Percentiles rank a stretch among this genome's conserved stretches.
phyloP scores from a whole-genome alignment of 2,329 filamentous ascomycete species.

The Fusarium denticulatum region DNA sequence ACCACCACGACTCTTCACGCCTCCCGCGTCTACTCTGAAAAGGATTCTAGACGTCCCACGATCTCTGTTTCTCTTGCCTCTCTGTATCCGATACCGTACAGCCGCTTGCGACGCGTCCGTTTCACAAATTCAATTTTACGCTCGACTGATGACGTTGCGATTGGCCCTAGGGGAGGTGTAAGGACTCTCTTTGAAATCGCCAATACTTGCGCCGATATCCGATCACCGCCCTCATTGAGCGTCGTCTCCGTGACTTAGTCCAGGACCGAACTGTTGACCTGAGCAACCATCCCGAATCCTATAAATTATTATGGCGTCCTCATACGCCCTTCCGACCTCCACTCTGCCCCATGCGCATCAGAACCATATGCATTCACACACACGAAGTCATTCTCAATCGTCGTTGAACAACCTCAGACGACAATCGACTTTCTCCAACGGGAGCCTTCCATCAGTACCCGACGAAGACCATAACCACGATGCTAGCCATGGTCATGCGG shows the following conservation, averaged over 20 bases:
- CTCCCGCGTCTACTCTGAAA: slow-evolving; percentile 21
- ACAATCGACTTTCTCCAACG: slow-evolving; percentile 47
- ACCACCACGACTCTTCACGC: slow-evolving; percentile 31
- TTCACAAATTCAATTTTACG: slow-evolving; percentile 7
- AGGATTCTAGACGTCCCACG: slow-evolving; percentile 35
- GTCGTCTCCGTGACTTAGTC: neutral
- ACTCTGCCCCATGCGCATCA: slow-evolving; percentile 60
- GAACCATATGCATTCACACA: slow-evolving; percentile 53
- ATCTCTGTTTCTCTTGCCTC: slow-evolving; percentile 11
- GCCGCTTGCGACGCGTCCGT: slow-evolving; percentile 15
- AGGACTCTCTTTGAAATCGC: slow-evolving; percentile 29
- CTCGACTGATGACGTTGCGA: slow-evolving; percentile 42
- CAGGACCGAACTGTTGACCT: slow-evolving; percentile 8
- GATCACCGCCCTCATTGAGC: slow-evolving; percentile 16
- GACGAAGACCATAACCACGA: slow-evolving; percentile 48
- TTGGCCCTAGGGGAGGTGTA: slow-evolving; percentile 35
- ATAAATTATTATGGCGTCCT: slow-evolving; percentile 56
- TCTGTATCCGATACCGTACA: slow-evolving; percentile 9
- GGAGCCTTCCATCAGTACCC: slow-evolving; percentile 45
- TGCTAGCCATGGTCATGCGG: slow-evolving; percentile 37
- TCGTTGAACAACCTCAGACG: slow-evolving; percentile 53
- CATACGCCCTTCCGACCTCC: slow-evolving; percentile 64
- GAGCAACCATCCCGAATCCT: neutral
- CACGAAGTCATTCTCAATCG: slow-evolving; percentile 51
- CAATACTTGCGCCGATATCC: slow-evolving; percentile 35